Evolutionary conservation across 2,329 filamentous ascomycete species (phyloP).

Genomic region (Apiospora arundinis): DNA sequence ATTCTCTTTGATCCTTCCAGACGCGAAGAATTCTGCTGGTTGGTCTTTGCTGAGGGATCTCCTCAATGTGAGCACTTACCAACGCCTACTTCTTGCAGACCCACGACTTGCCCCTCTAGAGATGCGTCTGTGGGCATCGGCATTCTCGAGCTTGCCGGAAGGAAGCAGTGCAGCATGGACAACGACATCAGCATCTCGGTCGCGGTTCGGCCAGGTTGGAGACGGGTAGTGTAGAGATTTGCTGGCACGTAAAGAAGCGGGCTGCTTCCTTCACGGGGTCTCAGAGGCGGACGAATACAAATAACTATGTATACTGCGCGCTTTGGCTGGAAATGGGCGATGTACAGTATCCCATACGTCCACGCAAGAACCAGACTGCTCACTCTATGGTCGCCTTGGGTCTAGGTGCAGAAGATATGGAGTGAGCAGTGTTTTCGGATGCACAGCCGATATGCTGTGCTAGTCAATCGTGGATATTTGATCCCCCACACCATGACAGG

Average conservation of each 20-base stretch:
- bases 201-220: neutral
- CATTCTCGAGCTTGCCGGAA: neutral
- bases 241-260: neutral
- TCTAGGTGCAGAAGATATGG: too few species aligned
- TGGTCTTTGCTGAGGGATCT: neutral
- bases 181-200: neutral
- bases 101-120: neutral
- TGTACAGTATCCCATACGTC: too few species aligned
- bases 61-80: too few species aligned
- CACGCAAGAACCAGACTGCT: too few species aligned
- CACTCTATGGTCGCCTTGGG: too few species aligned
- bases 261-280: neutral
- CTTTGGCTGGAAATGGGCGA: too few species aligned
- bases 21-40: neutral
- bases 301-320: neutral
- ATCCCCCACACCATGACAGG: too few species aligned
- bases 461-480: too few species aligned
- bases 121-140: neutral
- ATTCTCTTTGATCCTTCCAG: neutral
- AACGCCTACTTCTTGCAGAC: too few species aligned
- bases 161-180: neutral
- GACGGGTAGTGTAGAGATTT: neutral
- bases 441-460: too few species aligned
- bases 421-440: too few species aligned
- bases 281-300: neutral